phyloP scores from a whole-genome alignment of 2,329 filamentous ascomycete genomes.

The Aspergillus proliferans region DNA sequence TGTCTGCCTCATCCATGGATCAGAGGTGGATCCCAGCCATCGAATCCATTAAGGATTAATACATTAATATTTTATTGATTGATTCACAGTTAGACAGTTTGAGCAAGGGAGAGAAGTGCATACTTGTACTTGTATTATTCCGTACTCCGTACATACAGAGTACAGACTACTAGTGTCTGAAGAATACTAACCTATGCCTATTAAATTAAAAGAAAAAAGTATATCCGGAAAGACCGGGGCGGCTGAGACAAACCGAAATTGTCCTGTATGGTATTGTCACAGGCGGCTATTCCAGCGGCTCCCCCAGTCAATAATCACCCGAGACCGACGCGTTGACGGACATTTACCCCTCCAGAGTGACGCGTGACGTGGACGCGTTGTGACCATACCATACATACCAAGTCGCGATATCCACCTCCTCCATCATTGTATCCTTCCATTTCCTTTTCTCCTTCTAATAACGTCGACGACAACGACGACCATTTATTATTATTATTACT shows the following conservation, averaged over 20 bases:
- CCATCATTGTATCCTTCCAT: conserved; percentile 11
- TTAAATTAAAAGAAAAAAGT: no score
- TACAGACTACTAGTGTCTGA: no score
- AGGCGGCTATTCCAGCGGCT: not conserved
- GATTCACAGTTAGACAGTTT: not conserved
- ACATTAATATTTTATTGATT: not conserved
- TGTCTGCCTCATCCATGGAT: not conserved
- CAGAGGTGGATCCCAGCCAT: not conserved
- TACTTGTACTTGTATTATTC: no score
- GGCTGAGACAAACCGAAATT: not conserved
- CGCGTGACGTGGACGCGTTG: conserved; percentile 11
- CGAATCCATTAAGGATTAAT: not conserved
- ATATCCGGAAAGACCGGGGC: not conserved
- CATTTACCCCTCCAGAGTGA: not conserved
- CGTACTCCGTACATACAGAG: no score
- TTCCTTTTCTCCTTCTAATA: conserved; percentile 5
- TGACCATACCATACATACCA: conserved; percentile 24
- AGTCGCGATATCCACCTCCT: conserved; percentile 14
- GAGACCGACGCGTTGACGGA: not conserved
- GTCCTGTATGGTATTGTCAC: not conserved
- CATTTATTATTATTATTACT: no score
- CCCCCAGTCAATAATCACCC: not conserved
- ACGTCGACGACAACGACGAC: not conserved
- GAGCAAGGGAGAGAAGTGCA: not conserved
- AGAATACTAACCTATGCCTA: no score